These are phyloP conservation scores for Acacia concinna DNA, from an alignment of 331 rosid species.

Conservation along the genomic window DNA sequence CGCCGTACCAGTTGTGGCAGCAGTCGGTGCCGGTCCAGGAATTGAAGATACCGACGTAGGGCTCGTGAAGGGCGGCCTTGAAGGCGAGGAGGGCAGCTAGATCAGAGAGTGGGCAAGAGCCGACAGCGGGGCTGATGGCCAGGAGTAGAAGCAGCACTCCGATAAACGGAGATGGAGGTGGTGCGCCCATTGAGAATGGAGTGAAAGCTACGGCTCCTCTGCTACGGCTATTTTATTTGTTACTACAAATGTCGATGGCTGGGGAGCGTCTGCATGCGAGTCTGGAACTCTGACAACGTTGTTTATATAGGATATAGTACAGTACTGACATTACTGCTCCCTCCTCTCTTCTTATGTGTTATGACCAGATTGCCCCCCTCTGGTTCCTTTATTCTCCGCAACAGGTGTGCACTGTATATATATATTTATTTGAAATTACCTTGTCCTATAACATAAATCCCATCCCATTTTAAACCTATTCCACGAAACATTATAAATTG, in stretches of 20 bases:
- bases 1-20: slow-evolving; percentile 81
- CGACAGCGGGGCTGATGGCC: slow-evolving; percentile 27
- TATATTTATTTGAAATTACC: no score
- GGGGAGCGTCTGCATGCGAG: not conserved
- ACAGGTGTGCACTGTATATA: no score
- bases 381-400: no score
- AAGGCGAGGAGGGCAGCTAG: slow-evolving; percentile 67
- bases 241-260: not conserved
- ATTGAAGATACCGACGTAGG: slow-evolving; percentile 65
- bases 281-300: not conserved
- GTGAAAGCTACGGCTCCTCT: not conserved
- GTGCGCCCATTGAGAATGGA: slow-evolving; percentile 32
- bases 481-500: not conserved
- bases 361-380: not conserved
- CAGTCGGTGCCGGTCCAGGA: slow-evolving; percentile 87
- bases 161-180: not conserved
- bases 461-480: not conserved
- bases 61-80: slow-evolving; percentile 71
- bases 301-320: no score
- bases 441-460: not conserved
- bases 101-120: slow-evolving; percentile 72
- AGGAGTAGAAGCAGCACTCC: slow-evolving; percentile 14
- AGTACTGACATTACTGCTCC: no score
- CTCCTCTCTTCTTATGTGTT: not conserved
- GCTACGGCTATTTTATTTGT: not conserved